phyloP scores from a whole-genome alignment of 169 alveolate species.

The Plasmodium malariae region DNA sequence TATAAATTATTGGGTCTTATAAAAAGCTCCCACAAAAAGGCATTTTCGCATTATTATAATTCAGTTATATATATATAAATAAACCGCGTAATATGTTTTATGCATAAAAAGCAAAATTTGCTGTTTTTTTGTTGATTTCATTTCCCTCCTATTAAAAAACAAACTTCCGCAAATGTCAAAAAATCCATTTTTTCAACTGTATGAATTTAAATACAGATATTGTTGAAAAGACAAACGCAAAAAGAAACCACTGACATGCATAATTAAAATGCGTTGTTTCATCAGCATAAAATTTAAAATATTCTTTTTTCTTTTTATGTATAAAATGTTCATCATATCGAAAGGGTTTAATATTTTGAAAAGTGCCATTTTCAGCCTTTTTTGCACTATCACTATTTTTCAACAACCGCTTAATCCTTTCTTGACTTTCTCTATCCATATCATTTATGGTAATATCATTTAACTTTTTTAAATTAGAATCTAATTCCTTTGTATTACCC shows the following conservation, averaged over 20 bases:
- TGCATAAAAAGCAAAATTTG: too few species aligned
- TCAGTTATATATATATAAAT: too few species aligned
- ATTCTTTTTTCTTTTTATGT: constrained; percentile 86
- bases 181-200: constrained; percentile 69
- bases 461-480: constrained; percentile 9
- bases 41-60: too few species aligned
- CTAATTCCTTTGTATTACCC: constrained; percentile 16
- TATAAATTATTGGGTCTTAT: too few species aligned
- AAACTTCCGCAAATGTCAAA: constrained; percentile 23
- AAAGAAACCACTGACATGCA: constrained; percentile 92
- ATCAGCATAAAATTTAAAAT: constrained; percentile 91
- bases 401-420: constrained; percentile 46
- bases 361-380: not conserved
- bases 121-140: too few species aligned
- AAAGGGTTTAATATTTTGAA: constrained; percentile 10
- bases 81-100: too few species aligned
- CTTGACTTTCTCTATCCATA: constrained; percentile 72
- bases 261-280: constrained; percentile 92
- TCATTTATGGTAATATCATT: constrained; percentile 28
- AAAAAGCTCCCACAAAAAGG: too few species aligned
- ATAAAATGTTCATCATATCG: constrained; percentile 78
- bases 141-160: too few species aligned
- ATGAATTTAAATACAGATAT: constrained; percentile 81
- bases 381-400: not conserved
- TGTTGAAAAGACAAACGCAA: constrained; percentile 80